These are phyloP conservation scores for Fusarium anthophilum DNA, from an alignment of 2,329 filamentous ascomycete genomes.

Conservation along the genomic window DNA sequence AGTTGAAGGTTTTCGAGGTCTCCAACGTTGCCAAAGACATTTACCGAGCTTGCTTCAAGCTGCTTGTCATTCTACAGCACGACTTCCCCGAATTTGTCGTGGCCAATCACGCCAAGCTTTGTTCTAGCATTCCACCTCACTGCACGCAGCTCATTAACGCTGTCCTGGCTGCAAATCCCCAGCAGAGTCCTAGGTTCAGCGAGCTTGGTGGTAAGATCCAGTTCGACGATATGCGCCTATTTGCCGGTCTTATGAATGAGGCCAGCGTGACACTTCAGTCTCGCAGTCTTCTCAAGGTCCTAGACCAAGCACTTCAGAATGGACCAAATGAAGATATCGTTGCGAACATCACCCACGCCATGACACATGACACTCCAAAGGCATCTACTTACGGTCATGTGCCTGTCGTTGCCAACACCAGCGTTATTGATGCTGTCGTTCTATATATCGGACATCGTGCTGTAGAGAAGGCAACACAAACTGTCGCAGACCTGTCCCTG, in stretches of 20 bases:
- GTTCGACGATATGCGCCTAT: constrained; percentile 76
- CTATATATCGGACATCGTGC: constrained; percentile 82
- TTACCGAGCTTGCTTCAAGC: constrained; percentile 84
- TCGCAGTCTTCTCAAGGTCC: constrained; percentile 65
- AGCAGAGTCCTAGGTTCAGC: constrained; percentile 73
- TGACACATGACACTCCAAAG: constrained; percentile 67
- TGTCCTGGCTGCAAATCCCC: constrained; percentile 83
- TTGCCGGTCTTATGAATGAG: constrained; percentile 73
- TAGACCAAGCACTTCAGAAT: constrained; percentile 67
- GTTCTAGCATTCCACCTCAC: constrained; percentile 81
- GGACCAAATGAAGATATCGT: constrained; percentile 77
- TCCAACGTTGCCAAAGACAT: constrained; percentile 79
- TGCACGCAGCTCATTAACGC: constrained; percentile 90
- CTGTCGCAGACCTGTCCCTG: constrained; percentile 65
- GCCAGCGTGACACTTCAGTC: constrained; percentile 63
- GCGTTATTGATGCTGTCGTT: constrained; percentile 83
- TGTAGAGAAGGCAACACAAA: constrained; percentile 66
- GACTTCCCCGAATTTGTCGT: constrained; percentile 95
- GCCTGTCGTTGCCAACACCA: constrained; percentile 73
- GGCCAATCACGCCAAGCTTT: constrained; percentile 85
- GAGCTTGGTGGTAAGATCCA: constrained; percentile 77
- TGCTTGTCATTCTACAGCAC: constrained; percentile 87
- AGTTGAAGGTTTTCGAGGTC: constrained; percentile 78
- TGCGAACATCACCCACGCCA: constrained; percentile 78
- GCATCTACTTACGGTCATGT: constrained; percentile 73